Evolutionary conservation across 768 basidiomycete species (phyloP).

Genomic region (Kwoniella newhampshirensis): DNA sequence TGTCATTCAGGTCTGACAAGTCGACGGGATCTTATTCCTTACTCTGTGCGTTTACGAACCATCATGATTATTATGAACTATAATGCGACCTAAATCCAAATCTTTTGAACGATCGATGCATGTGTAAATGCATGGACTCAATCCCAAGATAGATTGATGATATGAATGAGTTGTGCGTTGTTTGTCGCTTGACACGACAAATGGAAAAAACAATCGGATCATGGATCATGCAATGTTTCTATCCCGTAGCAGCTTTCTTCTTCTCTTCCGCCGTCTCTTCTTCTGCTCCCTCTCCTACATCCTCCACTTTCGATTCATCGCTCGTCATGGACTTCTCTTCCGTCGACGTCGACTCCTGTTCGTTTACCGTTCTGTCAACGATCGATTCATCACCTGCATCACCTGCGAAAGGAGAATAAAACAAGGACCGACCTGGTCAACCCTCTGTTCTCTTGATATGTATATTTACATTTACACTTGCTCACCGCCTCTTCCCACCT

Average conservation of each 20-base stretch:
- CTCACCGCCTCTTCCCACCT: slow-evolving; percentile 19
- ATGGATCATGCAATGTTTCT: no score
- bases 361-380: background rate
- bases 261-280: slow-evolving; percentile 18
- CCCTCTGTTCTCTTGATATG: background rate
- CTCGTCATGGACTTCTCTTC: no score
- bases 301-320: slow-evolving; percentile 4
- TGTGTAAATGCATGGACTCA: no score
- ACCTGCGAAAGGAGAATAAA: background rate
- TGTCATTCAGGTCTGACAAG: slow-evolving; percentile 1
- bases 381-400: slow-evolving; percentile 1
- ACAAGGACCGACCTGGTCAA: background rate
- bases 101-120: no score
- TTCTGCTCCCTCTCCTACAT: background rate
- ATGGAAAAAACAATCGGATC: slow-evolving; percentile 1
- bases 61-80: no score
- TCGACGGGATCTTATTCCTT: no score
- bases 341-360: background rate
- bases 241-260: slow-evolving; percentile 40
- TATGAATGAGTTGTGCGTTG: slow-evolving; percentile 18
- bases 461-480: slow-evolving; percentile 8
- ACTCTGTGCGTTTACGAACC: no score
- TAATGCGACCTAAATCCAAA: no score
- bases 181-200: background rate
- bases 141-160: no score